Conservation (phyloP, 2,329 filamentous ascomycete genomes). For the Paramyrothecium roridum region DNA sequence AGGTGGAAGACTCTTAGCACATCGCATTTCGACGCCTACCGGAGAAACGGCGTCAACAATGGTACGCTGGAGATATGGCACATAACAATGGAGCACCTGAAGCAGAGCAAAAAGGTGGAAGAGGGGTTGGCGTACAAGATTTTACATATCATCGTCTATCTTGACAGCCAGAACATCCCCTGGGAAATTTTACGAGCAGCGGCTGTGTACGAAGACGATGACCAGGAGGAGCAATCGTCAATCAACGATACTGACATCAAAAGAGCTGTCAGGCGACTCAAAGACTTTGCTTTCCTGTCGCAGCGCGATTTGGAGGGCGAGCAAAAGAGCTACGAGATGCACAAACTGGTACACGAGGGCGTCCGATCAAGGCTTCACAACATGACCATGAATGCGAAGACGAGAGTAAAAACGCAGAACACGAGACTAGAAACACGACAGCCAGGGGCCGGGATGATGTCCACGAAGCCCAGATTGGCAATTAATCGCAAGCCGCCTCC, state of each 20-base stretch:
- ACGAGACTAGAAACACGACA: not conserved
- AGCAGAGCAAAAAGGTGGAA: slow-evolving; percentile 14
- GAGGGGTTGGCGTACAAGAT: slow-evolving; percentile 21
- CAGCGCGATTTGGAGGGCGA: slow-evolving; percentile 3
- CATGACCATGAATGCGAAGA: not conserved
- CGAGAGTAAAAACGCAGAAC: not conserved
- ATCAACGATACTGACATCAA: slow-evolving; percentile 4
- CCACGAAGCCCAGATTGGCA: not conserved
- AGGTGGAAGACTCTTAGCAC: slow-evolving; percentile 18
- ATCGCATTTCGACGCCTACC: slow-evolving; percentile 20
- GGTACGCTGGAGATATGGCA: slow-evolving; percentile 29
- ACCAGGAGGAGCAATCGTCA: not conserved
- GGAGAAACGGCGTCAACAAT: slow-evolving; percentile 21
- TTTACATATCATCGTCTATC: slow-evolving; percentile 23
- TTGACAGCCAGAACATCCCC: slow-evolving; percentile 27
- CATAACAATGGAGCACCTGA: slow-evolving; percentile 24
- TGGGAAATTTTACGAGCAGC: slow-evolving; percentile 18
- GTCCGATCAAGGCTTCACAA: slow-evolving; percentile 10
- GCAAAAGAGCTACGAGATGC: slow-evolving; percentile 21
- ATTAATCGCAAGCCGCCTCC: not conserved
- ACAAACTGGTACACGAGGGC: slow-evolving; percentile 27
- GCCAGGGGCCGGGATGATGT: too few species aligned
- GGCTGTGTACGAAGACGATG: not conserved
- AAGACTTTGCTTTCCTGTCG: slow-evolving; percentile 29
- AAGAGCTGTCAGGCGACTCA: slow-evolving; percentile 20